Evolutionary conservation across 192 early-diverging fungal genomes (phyloP).

Genomic region (Dissophora ornata): DNA sequence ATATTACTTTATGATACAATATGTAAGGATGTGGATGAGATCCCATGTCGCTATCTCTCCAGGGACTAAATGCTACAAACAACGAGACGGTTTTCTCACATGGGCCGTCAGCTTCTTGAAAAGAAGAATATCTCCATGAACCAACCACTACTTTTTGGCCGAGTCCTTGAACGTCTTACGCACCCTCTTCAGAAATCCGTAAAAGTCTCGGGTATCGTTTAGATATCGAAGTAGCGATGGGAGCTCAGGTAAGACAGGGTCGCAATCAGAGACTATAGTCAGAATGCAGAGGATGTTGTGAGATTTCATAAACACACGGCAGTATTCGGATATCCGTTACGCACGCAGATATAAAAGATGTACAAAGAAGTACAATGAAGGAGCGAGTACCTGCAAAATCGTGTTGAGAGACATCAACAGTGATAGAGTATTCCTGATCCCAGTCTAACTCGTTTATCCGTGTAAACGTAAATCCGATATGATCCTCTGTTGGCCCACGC

Average conservation of each 20-base stretch:
- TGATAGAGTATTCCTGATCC: constrained; percentile 61
- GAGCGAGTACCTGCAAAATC: constrained; percentile 69
- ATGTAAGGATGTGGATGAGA: too few relatives aligned
- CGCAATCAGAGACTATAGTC: constrained; percentile 64
- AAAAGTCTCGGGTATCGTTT: constrained; percentile 74
- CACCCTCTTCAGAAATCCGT: constrained; percentile 74
- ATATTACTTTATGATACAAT: too few relatives aligned
- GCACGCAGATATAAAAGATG: too few relatives aligned
- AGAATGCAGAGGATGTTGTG: too few relatives aligned
- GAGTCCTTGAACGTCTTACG: constrained; percentile 67
- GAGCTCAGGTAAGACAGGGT: constrained; percentile 60
- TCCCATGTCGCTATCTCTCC: too few relatives aligned
- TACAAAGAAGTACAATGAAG: too few relatives aligned
- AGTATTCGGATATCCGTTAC: too few relatives aligned
- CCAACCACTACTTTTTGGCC: constrained; percentile 34
- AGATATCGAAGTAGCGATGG: constrained; percentile 61
- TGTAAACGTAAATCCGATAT: constrained; percentile 75
- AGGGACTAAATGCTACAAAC: too few relatives aligned
- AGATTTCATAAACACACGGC: too few relatives aligned
- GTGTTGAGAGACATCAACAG: constrained; percentile 66
- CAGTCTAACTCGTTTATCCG: constrained; percentile 69
- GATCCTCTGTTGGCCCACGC: constrained; percentile 48
- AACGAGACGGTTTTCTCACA: too few relatives aligned
- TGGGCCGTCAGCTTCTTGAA: too few relatives aligned
- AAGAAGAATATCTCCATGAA: too few relatives aligned